phyloP scores from a whole-genome alignment of 1,139 yeast species.

The Hansenula sp. region DNA sequence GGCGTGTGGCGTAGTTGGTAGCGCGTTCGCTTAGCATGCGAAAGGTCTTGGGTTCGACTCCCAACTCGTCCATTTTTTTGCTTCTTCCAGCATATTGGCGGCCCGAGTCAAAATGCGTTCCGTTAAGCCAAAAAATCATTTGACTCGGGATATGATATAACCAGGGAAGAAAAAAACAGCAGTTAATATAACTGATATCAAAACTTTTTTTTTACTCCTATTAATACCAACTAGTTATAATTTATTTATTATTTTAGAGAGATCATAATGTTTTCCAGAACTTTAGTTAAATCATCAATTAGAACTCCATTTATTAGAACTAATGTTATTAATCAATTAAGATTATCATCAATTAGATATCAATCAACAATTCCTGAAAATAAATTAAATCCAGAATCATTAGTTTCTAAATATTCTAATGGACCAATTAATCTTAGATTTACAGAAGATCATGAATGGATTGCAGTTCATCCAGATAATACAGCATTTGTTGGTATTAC shows the following conservation, averaged over 20 bases:
- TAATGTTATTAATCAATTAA: not conserved
- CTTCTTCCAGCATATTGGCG: constrained; percentile 5
- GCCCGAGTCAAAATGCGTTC: no score
- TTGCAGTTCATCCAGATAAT: constrained; percentile 80
- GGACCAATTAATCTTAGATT: constrained; percentile 42
- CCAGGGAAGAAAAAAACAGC: no score
- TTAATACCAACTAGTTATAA: no score
- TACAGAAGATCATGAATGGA: constrained; percentile 95
- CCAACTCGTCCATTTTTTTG: constrained; percentile 69
- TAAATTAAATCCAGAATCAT: not conserved
- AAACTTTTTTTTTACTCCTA: no score
- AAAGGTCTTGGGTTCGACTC: constrained; percentile 90
- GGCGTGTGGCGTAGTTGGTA: constrained; percentile 94
- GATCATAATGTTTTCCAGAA: constrained; percentile 1
- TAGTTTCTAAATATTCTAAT: not conserved
- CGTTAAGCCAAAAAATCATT: not conserved
- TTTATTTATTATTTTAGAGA: no score
- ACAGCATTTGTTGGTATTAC: constrained; percentile 86
- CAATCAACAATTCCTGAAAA: not conserved
- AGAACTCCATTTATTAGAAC: not conserved
- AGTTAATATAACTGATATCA: no score
- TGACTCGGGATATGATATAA: not conserved
- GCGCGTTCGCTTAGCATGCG: constrained; percentile 92
- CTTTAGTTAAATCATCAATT: not conserved
- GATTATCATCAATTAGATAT: constrained; percentile 1